Conservation (phyloP, 2,329 filamentous ascomycete genomes). For the Chaetoscypha palmicola region DNA sequence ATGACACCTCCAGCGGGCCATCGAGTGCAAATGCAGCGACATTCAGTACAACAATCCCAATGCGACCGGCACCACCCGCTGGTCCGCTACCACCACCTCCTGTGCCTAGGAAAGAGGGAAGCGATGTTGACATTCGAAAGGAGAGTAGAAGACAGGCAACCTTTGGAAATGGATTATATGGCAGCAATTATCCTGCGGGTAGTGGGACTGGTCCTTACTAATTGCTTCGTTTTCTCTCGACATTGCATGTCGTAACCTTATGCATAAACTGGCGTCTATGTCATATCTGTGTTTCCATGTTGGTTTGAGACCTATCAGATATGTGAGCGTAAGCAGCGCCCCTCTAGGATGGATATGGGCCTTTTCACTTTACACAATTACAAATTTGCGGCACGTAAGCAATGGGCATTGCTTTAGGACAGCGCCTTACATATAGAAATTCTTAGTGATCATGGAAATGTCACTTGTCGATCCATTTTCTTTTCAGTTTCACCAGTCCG, state of each 20-base stretch:
- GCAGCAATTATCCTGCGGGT: conserved; percentile 20
- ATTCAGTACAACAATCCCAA: conserved; percentile 48
- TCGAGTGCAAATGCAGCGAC: conserved; percentile 42
- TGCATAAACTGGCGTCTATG: conserved; percentile 15
- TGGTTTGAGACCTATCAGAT: not conserved
- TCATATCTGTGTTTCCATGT: not conserved
- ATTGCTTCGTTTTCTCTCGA: too few species aligned
- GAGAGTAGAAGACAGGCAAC: conserved; percentile 48
- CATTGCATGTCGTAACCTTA: too few species aligned
- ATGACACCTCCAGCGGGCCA: conserved; percentile 29
- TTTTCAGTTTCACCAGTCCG: too few species aligned
- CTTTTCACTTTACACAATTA: not conserved
- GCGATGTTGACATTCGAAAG: conserved; percentile 36
- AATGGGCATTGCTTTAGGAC: not conserved
- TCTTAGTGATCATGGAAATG: not conserved
- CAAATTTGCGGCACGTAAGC: not conserved
- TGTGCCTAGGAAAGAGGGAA: conserved; percentile 45
- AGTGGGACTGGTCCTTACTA: conserved; percentile 18
- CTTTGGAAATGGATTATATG: conserved; percentile 37
- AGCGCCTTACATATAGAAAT: not conserved
- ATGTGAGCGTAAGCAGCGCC: not conserved
- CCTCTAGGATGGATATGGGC: not conserved
- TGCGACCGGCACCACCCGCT: conserved; percentile 52
- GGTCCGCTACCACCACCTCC: conserved; percentile 52
- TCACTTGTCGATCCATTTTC: too few species aligned